Percentiles rank a stretch among this genome's conserved stretches.
These are phyloP conservation scores for Hysterangium stoloniferum DNA, from an alignment of 768 basidiomycete genomes.

Conservation along the genomic window DNA sequence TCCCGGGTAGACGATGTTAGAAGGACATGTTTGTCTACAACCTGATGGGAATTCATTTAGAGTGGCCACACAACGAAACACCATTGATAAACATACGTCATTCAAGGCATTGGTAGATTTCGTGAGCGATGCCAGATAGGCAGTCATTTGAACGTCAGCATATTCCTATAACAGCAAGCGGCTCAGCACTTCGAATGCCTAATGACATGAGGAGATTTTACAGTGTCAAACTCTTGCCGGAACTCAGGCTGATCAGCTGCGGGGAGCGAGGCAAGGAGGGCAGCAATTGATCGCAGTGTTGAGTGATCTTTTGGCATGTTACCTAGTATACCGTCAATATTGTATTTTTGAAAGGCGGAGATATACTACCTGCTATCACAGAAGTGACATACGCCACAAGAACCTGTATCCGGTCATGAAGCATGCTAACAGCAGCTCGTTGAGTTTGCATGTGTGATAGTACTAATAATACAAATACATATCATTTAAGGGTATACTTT, in stretches of 20 bases:
- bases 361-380: constrained; percentile 57
- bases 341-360: not conserved
- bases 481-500: not conserved
- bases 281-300: constrained; percentile 75
- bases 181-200: constrained; percentile 6
- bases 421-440: constrained; percentile 92
- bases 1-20: constrained; percentile 49
- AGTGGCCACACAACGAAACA: no score
- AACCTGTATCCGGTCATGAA: constrained; percentile 81
- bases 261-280: constrained; percentile 81
- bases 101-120: constrained; percentile 84
- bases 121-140: constrained; percentile 80
- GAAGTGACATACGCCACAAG: constrained; percentile 82
- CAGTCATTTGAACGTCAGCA: constrained; percentile 89
- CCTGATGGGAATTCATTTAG: constrained; percentile 30
- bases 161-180: constrained; percentile 59
- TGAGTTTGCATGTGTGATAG: constrained; percentile 87
- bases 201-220: constrained; percentile 27
- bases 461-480: no score
- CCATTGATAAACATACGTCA: constrained; percentile 52
- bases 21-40: constrained; percentile 73
- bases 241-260: constrained; percentile 79
- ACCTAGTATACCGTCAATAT: constrained; percentile 35
- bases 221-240: constrained; percentile 83
- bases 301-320: constrained; percentile 70